Evolutionary conservation across 768 basidiomycete genomes (phyloP).

Genomic region (Psilocybe subaeruginosa): DNA sequence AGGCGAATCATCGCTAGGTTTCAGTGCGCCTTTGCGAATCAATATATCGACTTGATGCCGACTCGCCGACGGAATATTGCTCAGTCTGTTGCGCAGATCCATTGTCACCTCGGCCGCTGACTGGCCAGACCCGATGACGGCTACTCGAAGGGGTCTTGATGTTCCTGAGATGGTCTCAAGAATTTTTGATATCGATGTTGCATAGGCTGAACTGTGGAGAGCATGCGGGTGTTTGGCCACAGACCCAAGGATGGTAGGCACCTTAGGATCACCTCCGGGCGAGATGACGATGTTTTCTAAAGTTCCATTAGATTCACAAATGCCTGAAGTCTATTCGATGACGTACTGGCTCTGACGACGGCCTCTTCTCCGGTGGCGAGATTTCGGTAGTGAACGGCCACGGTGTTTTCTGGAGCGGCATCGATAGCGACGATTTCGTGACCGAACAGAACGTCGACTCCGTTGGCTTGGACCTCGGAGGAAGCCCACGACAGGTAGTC

Average conservation of each 20-base stretch:
- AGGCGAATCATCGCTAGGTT: slow-evolving; percentile 54
- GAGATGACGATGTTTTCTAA: slow-evolving; percentile 53
- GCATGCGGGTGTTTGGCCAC: slow-evolving; percentile 37
- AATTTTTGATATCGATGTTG: slow-evolving; percentile 37
- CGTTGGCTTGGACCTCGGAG: slow-evolving; percentile 41
- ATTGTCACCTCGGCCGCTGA: slow-evolving; percentile 50
- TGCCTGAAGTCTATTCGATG: background rate
- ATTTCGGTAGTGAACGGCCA: slow-evolving; percentile 40
- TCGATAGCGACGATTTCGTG: slow-evolving; percentile 47
- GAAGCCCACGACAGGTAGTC: slow-evolving; percentile 61
- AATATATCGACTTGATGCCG: slow-evolving; percentile 50
- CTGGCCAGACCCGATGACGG: slow-evolving; percentile 52
- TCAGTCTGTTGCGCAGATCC: slow-evolving; percentile 43
- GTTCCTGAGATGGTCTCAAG: slow-evolving; percentile 28
- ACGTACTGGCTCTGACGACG: slow-evolving; percentile 41
- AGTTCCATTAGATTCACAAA: background rate
- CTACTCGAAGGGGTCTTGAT: slow-evolving; percentile 38
- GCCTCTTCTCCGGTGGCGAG: slow-evolving; percentile 35
- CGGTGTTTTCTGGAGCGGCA: slow-evolving; percentile 33
- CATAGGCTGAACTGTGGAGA: slow-evolving; percentile 48
- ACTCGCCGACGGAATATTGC: slow-evolving; percentile 27
- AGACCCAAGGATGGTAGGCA: slow-evolving; percentile 39
- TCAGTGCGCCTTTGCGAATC: slow-evolving; percentile 51
- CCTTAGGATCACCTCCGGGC: slow-evolving; percentile 49
- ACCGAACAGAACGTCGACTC: slow-evolving; percentile 46